Evolutionary conservation across 176 grass and related monocot species (phyloP).

Genomic region (Oryza meridionalis): DNA sequence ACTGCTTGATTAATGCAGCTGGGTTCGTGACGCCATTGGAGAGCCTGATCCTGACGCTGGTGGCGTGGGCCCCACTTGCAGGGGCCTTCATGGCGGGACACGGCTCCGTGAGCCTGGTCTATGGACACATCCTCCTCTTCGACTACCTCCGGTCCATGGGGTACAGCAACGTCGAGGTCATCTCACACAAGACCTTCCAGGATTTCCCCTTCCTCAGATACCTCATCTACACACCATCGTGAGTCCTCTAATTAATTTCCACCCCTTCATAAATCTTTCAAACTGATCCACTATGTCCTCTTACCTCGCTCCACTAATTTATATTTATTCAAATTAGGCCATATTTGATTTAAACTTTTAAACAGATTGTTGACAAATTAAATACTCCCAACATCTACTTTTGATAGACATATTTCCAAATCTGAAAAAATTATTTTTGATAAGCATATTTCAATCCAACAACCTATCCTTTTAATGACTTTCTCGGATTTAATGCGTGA

Average conservation of each 20-base stretch:
- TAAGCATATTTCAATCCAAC: too few relatives aligned
- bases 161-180: conserved; percentile 91
- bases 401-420: too few relatives aligned
- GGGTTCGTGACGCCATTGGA: conserved; percentile 83
- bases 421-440: too few relatives aligned
- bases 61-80: conserved; percentile 59
- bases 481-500: too few relatives aligned
- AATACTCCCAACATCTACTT: too few relatives aligned
- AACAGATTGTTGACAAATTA: too few relatives aligned
- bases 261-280: too few relatives aligned
- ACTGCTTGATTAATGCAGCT: conserved; percentile 37
- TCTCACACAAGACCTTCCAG: conserved; percentile 56
- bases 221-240: conserved; percentile 90
- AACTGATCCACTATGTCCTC: too few relatives aligned
- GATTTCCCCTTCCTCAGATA: conserved; percentile 63
- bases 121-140: conserved; percentile 64
- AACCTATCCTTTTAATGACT: too few relatives aligned
- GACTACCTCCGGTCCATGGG: conserved; percentile 85
- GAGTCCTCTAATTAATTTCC: conserved; percentile 20
- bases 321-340: too few relatives aligned
- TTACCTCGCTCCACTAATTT: too few relatives aligned
- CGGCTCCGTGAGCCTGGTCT: conserved; percentile 75
- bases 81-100: conserved; percentile 60
- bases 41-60: conserved; percentile 63
- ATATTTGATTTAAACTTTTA: too few relatives aligned